These are phyloP conservation scores for Begonia fuchsioides DNA, from an alignment of 306 rosid genomes.

Conservation along the genomic window DNA sequence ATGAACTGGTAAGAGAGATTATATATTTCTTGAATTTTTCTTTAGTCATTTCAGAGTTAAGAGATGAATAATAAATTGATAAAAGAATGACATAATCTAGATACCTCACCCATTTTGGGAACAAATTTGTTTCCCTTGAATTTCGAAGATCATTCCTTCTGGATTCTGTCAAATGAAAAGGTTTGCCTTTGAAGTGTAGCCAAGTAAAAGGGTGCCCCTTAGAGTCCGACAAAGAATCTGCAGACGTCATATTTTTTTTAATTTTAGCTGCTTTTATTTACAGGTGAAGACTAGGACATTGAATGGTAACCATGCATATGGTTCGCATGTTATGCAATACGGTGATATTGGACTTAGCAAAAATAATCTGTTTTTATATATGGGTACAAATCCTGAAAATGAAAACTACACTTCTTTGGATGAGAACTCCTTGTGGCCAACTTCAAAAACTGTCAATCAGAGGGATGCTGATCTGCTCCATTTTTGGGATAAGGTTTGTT, in stretches of 20 bases:
- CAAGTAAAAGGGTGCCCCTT: not conserved
- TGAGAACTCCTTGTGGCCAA: conserved; percentile 47
- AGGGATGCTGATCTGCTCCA: conserved; percentile 95
- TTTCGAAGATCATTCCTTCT: not conserved
- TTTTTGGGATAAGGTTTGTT: conserved; percentile 83
- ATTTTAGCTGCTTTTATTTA: conserved; percentile 8
- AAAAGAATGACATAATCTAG: no score
- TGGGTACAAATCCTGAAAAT: conserved; percentile 91
- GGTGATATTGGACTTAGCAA: conserved; percentile 47
- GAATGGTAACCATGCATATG: conserved; percentile 32
- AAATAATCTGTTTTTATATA: conserved; percentile 29
- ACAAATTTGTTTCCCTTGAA: not conserved
- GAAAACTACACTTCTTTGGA: conserved; percentile 58
- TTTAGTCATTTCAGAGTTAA: not conserved
- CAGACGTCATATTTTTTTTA: not conserved
- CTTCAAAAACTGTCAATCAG: conserved; percentile 57
- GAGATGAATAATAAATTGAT: no score
- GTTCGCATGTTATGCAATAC: conserved; percentile 97
- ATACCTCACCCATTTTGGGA: not conserved
- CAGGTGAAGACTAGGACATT: conserved; percentile 80
- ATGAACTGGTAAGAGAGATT: conserved; percentile 48
- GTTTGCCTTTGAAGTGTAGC: not conserved
- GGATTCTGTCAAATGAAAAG: not conserved
- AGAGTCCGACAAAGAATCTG: no score
- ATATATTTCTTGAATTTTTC: not conserved